Conservation (phyloP, 805 yeast species). For the Vanderwaltozyma tropicalis region DNA sequence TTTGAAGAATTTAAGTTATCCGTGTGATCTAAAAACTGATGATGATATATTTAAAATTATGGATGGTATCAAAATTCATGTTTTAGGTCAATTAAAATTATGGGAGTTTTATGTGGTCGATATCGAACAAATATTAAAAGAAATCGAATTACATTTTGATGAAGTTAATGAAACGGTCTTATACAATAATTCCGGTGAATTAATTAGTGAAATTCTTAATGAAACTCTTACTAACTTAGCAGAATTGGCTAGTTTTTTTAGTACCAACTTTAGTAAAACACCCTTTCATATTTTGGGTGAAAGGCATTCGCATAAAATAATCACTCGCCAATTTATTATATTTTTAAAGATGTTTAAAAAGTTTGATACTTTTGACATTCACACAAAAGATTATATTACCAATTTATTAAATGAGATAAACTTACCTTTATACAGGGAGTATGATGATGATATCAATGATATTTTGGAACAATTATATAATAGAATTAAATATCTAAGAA, state of each 20-base stretch:
- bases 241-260: constrained; percentile 40
- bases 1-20: constrained; percentile 49
- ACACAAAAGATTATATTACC: constrained; percentile 33
- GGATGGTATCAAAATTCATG: constrained; percentile 61
- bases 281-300: constrained; percentile 35
- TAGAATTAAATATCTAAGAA: constrained; percentile 63
- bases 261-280: constrained; percentile 31
- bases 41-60: constrained; percentile 51
- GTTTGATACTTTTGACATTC: constrained; percentile 22
- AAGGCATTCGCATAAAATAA: constrained; percentile 47
- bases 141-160: constrained; percentile 1
- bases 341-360: constrained; percentile 36
- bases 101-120: constrained; percentile 87
- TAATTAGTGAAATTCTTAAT: constrained; percentile 35
- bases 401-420: constrained; percentile 69
- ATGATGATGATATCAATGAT: constrained; percentile 60
- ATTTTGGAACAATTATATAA: constrained; percentile 63
- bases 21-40: constrained; percentile 40
- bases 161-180: neutral
- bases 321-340: constrained; percentile 40
- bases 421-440: constrained; percentile 55
- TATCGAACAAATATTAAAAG: constrained; percentile 32
- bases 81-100: constrained; percentile 51
- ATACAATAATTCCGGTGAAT: constrained; percentile 13
- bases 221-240: constrained; percentile 30